Evolutionary conservation across 2,329 filamentous ascomycete genomes (phyloP).

Genomic region (Didymella exigua): DNA sequence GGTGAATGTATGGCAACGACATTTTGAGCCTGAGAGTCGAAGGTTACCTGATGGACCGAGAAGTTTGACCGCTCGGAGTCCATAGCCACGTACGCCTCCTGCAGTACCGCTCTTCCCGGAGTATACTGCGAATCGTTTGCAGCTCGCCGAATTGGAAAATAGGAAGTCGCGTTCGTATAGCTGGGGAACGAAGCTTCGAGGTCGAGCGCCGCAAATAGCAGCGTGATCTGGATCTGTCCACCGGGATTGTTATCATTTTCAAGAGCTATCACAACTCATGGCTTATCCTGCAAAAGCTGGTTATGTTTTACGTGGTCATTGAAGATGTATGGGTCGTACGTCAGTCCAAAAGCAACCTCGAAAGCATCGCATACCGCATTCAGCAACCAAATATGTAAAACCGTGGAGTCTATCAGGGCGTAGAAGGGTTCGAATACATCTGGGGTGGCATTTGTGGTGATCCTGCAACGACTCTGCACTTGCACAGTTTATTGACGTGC

Average conservation of each 20-base stretch:
- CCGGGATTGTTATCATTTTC: slow-evolving; percentile 9
- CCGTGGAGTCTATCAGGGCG: slow-evolving; percentile 38
- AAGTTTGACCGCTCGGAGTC: slow-evolving; percentile 52
- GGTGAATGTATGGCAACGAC: neutral
- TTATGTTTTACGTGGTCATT: slow-evolving; percentile 33
- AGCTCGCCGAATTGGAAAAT: slow-evolving; percentile 68
- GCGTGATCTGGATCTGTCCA: slow-evolving; percentile 36
- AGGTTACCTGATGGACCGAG: slow-evolving; percentile 20
- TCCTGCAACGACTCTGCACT: neutral
- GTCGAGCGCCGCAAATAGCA: slow-evolving; percentile 55
- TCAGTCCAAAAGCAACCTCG: slow-evolving; percentile 42
- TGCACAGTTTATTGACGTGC: neutral
- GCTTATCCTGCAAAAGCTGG: slow-evolving; percentile 25
- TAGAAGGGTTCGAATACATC: neutral
- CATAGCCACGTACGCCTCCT: slow-evolving; percentile 62
- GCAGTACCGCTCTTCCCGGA: slow-evolving; percentile 69
- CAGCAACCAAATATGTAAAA: slow-evolving; percentile 48
- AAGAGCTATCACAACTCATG: slow-evolving; percentile 32
- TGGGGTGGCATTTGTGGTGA: neutral
- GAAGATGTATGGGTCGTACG: slow-evolving; percentile 45
- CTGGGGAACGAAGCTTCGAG: slow-evolving; percentile 56
- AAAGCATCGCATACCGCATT: slow-evolving; percentile 42
- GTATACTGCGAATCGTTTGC: slow-evolving; percentile 60
- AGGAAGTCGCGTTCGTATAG: slow-evolving; percentile 64
- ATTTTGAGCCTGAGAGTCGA: neutral